Evolutionary conservation across 1,139 yeast genomes (phyloP), one percentile per base, ranked within the genome.

Genomic region (Casaregolazyma lundiana): DNA sequence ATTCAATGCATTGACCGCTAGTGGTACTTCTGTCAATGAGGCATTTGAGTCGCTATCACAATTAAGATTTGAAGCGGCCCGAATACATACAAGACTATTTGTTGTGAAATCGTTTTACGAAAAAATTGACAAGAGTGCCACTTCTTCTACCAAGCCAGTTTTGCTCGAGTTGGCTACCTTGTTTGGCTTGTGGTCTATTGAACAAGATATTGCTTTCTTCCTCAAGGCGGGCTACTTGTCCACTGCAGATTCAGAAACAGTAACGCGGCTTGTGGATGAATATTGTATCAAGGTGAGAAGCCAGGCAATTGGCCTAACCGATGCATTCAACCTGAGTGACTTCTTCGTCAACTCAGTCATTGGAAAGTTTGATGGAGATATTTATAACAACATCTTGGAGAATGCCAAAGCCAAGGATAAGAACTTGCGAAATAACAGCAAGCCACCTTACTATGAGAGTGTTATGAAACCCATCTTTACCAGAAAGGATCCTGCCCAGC

Each of bases 281-380:
- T 65, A 67, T 56, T 65, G 71, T 48, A 57, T 53, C 45, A 54
- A 53, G 49, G 65, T 70, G 11, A 64, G 97, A 65, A 80, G 81
- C 41, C 82, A 84, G 60, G 84, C 83, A 48, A 79, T 88, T 63
- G 86, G 87, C 16, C 73, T 86, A 58, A 85, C 95, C n/a, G 97
- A 90, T 68, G 77, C 96, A 4, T 90, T 90, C 76, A 82, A 84
- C 69, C 76, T 84, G 61, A 79, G 90, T 32, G 97, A 90, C 68
- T 85, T 78, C 70, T 77, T 84, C 69, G 76, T 90, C 64, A 87
- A 89, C 69, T 79, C 97, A 1, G 83, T 96, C 29, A 76, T 90
- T 53, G 97, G 97, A 52, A 76, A 73, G 59, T 84, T 77, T 67
- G 81, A 87, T 60, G 97, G 97, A 55, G 84, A 89, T 64, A 81